Evolutionary conservation across 2,329 filamentous ascomycete species (phyloP).

Genomic region (Colletotrichum melonis): DNA sequence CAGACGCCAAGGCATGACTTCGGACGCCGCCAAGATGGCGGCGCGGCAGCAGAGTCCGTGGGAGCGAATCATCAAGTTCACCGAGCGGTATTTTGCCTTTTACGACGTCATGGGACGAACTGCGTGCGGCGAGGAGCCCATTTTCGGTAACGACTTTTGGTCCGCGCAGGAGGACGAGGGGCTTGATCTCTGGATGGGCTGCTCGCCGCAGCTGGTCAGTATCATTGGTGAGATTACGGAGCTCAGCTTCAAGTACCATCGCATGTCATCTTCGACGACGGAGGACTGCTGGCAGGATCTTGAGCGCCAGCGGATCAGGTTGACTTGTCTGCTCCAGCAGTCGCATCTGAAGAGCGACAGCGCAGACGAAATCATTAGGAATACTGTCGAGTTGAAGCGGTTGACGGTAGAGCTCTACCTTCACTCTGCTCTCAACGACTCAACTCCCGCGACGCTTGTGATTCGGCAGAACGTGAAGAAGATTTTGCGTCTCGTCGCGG

Average conservation of each 20-base stretch:
- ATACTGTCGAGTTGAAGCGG: slow-evolving; percentile 53
- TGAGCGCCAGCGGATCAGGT: slow-evolving; percentile 23
- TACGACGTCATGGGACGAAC: slow-evolving; percentile 59
- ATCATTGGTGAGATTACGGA: slow-evolving; percentile 55
- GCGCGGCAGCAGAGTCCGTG: slow-evolving; percentile 32
- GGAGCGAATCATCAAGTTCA: slow-evolving; percentile 37
- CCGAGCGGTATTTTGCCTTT: slow-evolving; percentile 57
- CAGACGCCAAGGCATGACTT: slow-evolving; percentile 39
- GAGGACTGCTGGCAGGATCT: slow-evolving; percentile 28
- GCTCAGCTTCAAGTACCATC: slow-evolving; percentile 47
- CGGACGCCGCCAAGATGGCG: slow-evolving; percentile 5
- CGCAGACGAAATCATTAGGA: slow-evolving; percentile 46
- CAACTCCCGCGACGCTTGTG: slow-evolving; percentile 48
- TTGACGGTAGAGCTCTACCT: slow-evolving; percentile 53
- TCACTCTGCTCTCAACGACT: slow-evolving; percentile 53
- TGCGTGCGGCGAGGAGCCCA: slow-evolving; percentile 53
- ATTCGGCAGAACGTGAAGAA: slow-evolving; percentile 41
- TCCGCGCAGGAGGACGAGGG: slow-evolving; percentile 44
- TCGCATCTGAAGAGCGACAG: slow-evolving; percentile 31
- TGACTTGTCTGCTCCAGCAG: slow-evolving; percentile 14
- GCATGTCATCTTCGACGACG: slow-evolving; percentile 27
- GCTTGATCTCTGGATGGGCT: slow-evolving; percentile 56
- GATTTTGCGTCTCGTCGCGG: slow-evolving; percentile 47
- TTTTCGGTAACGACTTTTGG: slow-evolving; percentile 57
- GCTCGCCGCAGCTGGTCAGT: slow-evolving; percentile 53